phyloP scores from a whole-genome alignment of 2,329 filamentous ascomycete species.

The Cryphonectria naterciae region DNA sequence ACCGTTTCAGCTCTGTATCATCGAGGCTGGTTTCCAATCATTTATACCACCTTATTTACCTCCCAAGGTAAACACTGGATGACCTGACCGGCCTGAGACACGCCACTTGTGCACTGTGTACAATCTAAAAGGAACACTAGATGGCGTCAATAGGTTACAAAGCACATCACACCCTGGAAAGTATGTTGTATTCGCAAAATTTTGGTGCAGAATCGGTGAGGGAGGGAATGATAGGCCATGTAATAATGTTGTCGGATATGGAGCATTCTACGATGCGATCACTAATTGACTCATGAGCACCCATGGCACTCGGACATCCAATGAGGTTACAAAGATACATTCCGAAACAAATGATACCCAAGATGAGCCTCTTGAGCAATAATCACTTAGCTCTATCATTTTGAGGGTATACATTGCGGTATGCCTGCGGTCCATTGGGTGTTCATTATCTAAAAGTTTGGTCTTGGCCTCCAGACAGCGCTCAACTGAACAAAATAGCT shows the following conservation, averaged over 20 bases:
- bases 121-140: background rate
- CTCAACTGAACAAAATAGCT: background rate
- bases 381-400: background rate
- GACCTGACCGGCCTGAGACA: background rate
- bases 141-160: background rate
- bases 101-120: background rate
- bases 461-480: background rate
- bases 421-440: background rate
- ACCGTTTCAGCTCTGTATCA: background rate
- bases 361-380: background rate
- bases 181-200: background rate
- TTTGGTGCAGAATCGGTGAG: background rate
- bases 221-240: background rate
- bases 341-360: background rate
- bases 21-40: background rate
- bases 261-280: background rate
- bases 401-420: background rate
- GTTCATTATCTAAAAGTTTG: background rate
- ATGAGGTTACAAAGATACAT: too few relatives aligned
- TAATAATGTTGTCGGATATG: background rate
- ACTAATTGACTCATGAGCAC: too few relatives aligned
- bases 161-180: background rate
- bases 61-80: background rate
- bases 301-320: too few relatives aligned
- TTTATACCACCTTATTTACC: background rate